Evolutionary conservation across 2,329 filamentous ascomycete genomes (phyloP).

Genomic region (Nigrospora sphaerica): DNA sequence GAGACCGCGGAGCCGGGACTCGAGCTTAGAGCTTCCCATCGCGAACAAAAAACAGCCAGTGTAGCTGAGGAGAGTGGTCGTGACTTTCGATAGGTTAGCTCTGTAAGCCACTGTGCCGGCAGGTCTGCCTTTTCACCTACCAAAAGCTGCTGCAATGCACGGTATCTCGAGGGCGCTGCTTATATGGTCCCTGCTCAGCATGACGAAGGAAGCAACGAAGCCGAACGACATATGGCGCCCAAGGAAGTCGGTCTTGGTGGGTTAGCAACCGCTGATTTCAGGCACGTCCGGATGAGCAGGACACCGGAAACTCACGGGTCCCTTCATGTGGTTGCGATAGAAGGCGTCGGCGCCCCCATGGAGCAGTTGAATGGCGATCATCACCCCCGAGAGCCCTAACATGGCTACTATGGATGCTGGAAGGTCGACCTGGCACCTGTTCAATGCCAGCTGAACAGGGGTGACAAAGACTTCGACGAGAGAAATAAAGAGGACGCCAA

Average conservation of each 20-base stretch:
- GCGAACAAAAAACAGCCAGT: conserved; percentile 14
- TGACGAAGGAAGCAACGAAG: conserved; percentile 21
- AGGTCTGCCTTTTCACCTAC: conserved; percentile 8
- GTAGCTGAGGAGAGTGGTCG: conserved; percentile 18
- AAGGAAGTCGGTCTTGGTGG: conserved; percentile 16
- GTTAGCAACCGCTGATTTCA: background rate
- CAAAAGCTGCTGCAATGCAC: conserved; percentile 16
- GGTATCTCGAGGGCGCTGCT: conserved; percentile 12
- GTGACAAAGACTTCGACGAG: conserved; percentile 16
- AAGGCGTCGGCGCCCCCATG: conserved; percentile 9
- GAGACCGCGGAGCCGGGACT: conserved; percentile 12
- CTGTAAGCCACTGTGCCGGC: background rate
- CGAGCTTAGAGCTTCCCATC: conserved; percentile 13
- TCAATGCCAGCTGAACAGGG: conserved; percentile 17
- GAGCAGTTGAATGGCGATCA: conserved; percentile 15
- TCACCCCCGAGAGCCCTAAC: conserved; percentile 12
- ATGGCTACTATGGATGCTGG: conserved; percentile 23
- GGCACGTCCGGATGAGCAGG: background rate
- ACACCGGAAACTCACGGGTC: conserved; percentile 10
- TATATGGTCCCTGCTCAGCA: conserved; percentile 22
- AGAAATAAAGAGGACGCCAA: conserved; percentile 16
- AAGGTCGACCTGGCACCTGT: conserved; percentile 15
- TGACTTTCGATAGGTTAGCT: conserved; percentile 9
- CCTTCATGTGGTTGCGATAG: conserved; percentile 17
- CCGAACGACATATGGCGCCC: conserved; percentile 24